Evolutionary conservation across 2,329 filamentous ascomycete species (phyloP).

Genomic region (Ophiostoma angusticollis): DNA sequence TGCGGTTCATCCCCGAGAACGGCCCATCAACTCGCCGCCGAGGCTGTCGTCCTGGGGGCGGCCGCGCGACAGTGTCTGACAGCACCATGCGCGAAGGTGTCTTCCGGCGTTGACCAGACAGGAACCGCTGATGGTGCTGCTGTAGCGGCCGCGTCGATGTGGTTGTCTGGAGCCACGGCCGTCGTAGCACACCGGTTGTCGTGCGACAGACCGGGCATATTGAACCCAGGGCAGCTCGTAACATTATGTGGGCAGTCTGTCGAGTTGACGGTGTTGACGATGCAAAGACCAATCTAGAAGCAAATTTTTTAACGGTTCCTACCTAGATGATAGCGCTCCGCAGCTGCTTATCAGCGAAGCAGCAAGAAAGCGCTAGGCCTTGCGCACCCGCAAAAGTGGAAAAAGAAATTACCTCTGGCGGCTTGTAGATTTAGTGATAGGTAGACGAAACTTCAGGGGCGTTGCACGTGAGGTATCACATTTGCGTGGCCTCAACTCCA

Average conservation of each 20-base stretch:
- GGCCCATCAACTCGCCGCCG: conserved; percentile 33
- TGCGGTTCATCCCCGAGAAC: conserved; percentile 44
- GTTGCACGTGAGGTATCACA: too few species aligned
- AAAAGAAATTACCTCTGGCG: too few species aligned
- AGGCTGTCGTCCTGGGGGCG: conserved; percentile 22
- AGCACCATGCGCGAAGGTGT: conserved; percentile 45
- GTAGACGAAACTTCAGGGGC: too few species aligned
- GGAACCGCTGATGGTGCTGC: conserved; percentile 8
- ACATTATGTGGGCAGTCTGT: conserved; percentile 10
- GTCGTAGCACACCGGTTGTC: background rate
- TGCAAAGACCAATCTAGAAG: background rate
- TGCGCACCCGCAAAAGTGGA: too few species aligned
- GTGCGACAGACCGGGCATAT: conserved; percentile 15
- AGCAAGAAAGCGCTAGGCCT: too few species aligned
- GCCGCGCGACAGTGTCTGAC: conserved; percentile 37
- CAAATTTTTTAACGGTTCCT: too few species aligned
- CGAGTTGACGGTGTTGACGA: background rate
- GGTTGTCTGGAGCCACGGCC: background rate
- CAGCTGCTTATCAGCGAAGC: too few species aligned
- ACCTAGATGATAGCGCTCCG: too few species aligned
- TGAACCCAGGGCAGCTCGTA: conserved; percentile 7
- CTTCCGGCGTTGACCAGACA: conserved; percentile 7
- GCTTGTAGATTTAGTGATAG: too few species aligned
- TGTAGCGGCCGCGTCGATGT: background rate
- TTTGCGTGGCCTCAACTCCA: too few species aligned